These are phyloP conservation scores for Geotrichum klebahnii DNA, from an alignment of 1,139 yeast genomes.

Conservation along the genomic window DNA sequence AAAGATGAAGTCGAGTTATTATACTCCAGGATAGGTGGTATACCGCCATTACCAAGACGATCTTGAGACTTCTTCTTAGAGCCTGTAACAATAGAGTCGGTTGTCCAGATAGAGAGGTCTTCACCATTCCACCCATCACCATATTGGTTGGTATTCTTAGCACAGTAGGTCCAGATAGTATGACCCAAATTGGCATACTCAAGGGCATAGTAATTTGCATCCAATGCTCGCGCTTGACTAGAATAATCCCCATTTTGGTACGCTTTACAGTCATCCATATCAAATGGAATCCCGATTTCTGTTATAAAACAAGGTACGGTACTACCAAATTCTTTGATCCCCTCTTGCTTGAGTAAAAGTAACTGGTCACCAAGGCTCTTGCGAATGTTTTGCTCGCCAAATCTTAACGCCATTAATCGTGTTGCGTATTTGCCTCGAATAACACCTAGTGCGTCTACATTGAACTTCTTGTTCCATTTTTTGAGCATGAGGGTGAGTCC, in stretches of 20 bases:
- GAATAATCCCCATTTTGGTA: constrained; percentile 59
- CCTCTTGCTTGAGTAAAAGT: constrained; percentile 58
- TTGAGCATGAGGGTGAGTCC: constrained; percentile 90
- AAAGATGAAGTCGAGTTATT: constrained; percentile 4
- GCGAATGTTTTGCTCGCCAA: constrained; percentile 77
- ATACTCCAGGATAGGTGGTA: too few relatives aligned
- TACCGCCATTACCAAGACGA: too few relatives aligned
- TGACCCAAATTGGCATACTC: constrained; percentile 69
- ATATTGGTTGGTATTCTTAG: constrained; percentile 66
- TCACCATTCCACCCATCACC: constrained; percentile 95
- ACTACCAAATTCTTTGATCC: constrained; percentile 39
- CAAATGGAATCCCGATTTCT: constrained; percentile 97
- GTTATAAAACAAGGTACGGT: constrained; percentile 58
- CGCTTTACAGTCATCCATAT: constrained; percentile 77
- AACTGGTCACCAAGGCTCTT: constrained; percentile 68
- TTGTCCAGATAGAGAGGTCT: constrained; percentile 82
- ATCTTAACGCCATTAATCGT: constrained; percentile 71
- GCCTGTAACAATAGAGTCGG: too few relatives aligned
- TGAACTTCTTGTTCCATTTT: constrained; percentile 55
- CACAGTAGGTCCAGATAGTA: constrained; percentile 82
- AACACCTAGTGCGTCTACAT: constrained; percentile 88
- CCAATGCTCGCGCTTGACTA: constrained; percentile 76
- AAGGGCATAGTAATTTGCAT: constrained; percentile 72
- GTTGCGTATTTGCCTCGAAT: constrained; percentile 67
- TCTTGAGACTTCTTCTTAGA: too few relatives aligned